Evolutionary conservation across 208 protist species (phyloP).

Genomic region (Ichthyophonus hoferi): DNA sequence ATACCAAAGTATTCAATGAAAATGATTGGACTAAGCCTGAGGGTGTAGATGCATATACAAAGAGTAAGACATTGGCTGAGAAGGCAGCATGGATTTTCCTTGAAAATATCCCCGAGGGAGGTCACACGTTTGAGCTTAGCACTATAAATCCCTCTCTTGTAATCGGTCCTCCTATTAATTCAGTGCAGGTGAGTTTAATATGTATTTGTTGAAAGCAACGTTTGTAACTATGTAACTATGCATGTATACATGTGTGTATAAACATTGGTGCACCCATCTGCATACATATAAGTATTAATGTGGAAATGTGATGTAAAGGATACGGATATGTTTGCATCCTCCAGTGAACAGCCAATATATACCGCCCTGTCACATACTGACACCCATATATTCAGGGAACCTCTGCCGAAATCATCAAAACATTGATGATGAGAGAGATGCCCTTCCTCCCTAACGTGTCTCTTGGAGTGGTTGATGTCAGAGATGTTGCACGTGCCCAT

Average conservation of each 20-base stretch:
- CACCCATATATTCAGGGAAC: background rate
- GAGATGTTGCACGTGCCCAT: constrained; percentile 17
- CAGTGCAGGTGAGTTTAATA: background rate
- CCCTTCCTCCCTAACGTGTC: background rate
- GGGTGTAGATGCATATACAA: constrained; percentile 4
- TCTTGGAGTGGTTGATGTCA: background rate
- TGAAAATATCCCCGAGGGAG: background rate
- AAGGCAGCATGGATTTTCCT: constrained; percentile 36
- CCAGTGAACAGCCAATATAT: too few relatives aligned
- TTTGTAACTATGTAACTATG: too few relatives aligned
- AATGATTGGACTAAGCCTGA: constrained; percentile 35
- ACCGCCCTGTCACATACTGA: too few relatives aligned
- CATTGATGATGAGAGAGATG: background rate
- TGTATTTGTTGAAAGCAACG: too few relatives aligned
- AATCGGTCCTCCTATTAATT: background rate
- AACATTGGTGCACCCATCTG: background rate
- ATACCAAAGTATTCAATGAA: constrained; percentile 25
- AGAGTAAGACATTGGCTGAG: constrained; percentile 40
- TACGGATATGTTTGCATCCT: too few relatives aligned
- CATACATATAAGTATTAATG: background rate
- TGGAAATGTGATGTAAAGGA: too few relatives aligned
- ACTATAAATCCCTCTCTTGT: constrained; percentile 46
- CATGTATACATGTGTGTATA: background rate
- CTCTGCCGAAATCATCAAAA: background rate
- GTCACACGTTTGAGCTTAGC: constrained; percentile 28